phyloP scores from a whole-genome alignment of 345 rosid genomes.

The Zanthoxylum bungeanum region DNA sequence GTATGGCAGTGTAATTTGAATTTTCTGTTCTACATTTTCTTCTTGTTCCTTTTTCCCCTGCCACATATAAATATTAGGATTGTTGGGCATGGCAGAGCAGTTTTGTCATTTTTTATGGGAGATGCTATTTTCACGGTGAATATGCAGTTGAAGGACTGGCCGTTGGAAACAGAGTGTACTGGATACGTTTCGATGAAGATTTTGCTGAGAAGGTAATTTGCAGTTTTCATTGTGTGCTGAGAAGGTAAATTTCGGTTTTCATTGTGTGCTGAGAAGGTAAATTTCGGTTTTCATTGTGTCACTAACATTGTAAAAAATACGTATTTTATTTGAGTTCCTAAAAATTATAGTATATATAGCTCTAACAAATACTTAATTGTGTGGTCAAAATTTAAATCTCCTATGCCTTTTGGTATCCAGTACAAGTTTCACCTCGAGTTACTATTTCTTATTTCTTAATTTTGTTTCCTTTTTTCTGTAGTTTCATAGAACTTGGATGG shows the following conservation, averaged over 20 bases:
- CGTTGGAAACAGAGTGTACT: conserved; percentile 81
- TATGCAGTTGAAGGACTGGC: conserved; percentile 69
- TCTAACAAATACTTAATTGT: conserved; percentile 20
- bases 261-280: too few relatives aligned
- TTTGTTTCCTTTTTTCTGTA: not conserved
- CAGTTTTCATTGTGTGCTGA: too few relatives aligned
- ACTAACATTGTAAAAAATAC: not conserved
- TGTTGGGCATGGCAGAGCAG: conserved; percentile 13
- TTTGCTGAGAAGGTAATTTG: too few relatives aligned
- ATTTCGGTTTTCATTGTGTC: too few relatives aligned
- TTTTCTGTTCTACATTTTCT: too few relatives aligned
- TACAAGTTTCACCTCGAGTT: conserved; percentile 96
- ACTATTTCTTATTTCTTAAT: conserved; percentile 16
- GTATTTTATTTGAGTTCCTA: not conserved
- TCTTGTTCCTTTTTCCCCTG: not conserved
- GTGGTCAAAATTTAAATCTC: conserved; percentile 67
- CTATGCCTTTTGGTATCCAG: conserved; percentile 77
- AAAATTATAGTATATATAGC: not conserved
- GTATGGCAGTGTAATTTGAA: not conserved
- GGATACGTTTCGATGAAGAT: conserved; percentile 88
- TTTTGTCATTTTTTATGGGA: conserved; percentile 20
- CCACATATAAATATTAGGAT: conserved; percentile 2
- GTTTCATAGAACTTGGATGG: not conserved
- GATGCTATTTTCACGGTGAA: conserved; percentile 27
- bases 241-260: conserved; percentile 43